These are phyloP conservation scores for Leucosporidium yakuticum DNA, from an alignment of 768 basidiomycete species.

Conservation along the genomic window DNA sequence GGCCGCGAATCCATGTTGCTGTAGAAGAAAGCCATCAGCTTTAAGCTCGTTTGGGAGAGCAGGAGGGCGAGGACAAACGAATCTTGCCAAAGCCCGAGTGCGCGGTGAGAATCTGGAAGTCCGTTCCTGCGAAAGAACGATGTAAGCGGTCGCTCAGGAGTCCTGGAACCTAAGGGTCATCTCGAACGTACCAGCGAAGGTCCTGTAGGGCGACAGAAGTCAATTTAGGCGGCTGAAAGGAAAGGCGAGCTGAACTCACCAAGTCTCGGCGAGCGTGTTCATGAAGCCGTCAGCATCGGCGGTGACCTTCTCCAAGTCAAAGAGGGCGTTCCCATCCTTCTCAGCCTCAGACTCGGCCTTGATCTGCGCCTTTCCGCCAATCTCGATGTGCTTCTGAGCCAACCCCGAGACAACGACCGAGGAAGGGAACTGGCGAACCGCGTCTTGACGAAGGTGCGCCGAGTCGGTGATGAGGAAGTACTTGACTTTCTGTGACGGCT, in stretches of 20 bases:
- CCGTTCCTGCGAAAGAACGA: slow-evolving; percentile 20
- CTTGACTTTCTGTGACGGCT: slow-evolving; percentile 17
- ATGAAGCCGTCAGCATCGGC: slow-evolving; percentile 20
- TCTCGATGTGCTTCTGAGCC: slow-evolving; percentile 20
- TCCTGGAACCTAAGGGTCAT: too few relatives aligned
- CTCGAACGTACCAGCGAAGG: too few relatives aligned
- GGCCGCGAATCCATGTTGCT: neutral
- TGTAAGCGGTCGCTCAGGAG: too few relatives aligned
- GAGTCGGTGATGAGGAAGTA: slow-evolving; percentile 25
- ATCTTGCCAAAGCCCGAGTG: slow-evolving; percentile 25
- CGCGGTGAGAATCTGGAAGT: slow-evolving; percentile 22
- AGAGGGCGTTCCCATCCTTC: neutral
- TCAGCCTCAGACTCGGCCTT: slow-evolving; percentile 14
- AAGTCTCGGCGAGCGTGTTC: slow-evolving; percentile 26
- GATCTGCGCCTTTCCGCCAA: neutral
- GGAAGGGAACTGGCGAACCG: slow-evolving; percentile 1
- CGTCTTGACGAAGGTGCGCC: slow-evolving; percentile 10
- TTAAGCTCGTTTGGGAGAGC: neutral
- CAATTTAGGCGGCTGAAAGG: too few relatives aligned
- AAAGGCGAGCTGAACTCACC: neutral
- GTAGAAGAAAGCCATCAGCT: neutral
- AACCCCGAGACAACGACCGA: slow-evolving; percentile 24
- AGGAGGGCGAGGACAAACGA: slow-evolving; percentile 1
- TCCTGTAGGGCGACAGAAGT: too few relatives aligned
- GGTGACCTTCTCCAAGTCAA: neutral